These are phyloP conservation scores for Macadamia integrifolia DNA, from an alignment of 164 flowering plant species.

Conservation along the genomic window DNA sequence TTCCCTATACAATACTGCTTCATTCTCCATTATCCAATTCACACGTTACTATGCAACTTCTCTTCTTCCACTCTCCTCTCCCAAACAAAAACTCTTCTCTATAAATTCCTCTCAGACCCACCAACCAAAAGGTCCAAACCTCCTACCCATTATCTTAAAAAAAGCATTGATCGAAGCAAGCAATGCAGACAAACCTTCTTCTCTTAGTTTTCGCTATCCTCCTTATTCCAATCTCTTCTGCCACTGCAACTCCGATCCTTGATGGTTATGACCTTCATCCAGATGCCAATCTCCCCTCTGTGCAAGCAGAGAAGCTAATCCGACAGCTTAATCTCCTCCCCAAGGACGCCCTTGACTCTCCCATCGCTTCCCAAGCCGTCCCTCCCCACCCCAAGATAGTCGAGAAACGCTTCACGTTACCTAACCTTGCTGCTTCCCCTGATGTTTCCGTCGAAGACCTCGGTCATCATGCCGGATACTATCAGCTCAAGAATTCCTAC, in stretches of 20 bases:
- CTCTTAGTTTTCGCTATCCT: constrained; percentile 4
- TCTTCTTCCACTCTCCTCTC: background rate
- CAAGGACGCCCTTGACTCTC: constrained; percentile 16
- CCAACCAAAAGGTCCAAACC: no score
- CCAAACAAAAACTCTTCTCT: background rate
- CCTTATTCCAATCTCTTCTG: background rate
- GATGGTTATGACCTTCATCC: constrained; percentile 13
- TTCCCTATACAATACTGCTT: no score
- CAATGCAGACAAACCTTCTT: constrained; percentile 1
- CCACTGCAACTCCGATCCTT: background rate
- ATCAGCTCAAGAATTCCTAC: constrained; percentile 26
- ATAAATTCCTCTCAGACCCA: no score
- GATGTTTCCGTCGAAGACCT: constrained; percentile 27
- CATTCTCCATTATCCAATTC: no score
- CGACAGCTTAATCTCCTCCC: constrained; percentile 47
- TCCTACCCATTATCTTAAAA: no score
- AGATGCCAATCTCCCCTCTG: constrained; percentile 16
- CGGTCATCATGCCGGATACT: constrained; percentile 52
- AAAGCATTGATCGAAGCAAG: no score
- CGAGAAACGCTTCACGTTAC: constrained; percentile 46
- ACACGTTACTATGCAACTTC: no score
- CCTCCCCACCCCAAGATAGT: constrained; percentile 18
- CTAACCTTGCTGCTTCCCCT: constrained; percentile 14
- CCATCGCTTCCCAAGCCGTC: background rate
- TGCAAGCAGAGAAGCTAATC: constrained; percentile 39